Conservation (phyloP, 768 basidiomycete genomes). For the Steccherinum ochraceum region DNA sequence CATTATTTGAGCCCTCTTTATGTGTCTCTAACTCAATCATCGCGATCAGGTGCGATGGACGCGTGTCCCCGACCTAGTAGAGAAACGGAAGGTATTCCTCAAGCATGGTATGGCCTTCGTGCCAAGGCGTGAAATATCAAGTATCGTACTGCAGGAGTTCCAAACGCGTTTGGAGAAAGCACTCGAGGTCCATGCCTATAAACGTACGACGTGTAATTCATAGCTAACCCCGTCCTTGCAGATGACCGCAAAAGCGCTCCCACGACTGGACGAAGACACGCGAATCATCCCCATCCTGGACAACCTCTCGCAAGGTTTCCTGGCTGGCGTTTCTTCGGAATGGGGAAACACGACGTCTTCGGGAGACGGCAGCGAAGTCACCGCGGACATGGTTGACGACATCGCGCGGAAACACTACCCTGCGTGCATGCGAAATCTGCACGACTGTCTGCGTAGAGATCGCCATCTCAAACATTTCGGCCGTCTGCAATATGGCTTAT, state of each 20-base stretch:
- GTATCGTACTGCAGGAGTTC: conserved; percentile 86
- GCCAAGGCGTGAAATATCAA: conserved; percentile 66
- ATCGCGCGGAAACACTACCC: conserved; percentile 88
- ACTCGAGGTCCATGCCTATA: conserved; percentile 57
- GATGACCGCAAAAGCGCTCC: conserved; percentile 81
- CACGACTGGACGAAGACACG: conserved; percentile 90
- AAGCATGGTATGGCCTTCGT: conserved; percentile 87
- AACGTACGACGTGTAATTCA: background rate
- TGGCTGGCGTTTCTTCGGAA: conserved; percentile 83
- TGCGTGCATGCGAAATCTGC: conserved; percentile 88
- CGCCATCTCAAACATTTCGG: conserved; percentile 91
- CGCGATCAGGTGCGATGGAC: conserved; percentile 85
- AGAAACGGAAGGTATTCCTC: conserved; percentile 72
- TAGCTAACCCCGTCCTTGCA: conserved; percentile 25
- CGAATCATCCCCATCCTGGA: conserved; percentile 84
- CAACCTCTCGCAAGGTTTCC: conserved; percentile 90
- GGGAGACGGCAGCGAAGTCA: conserved; percentile 60
- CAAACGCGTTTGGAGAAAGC: conserved; percentile 62
- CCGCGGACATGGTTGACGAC: conserved; percentile 91
- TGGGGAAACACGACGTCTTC: conserved; percentile 55
- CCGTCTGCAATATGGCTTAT: conserved; percentile 85
- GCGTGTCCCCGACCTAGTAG: conserved; percentile 88
- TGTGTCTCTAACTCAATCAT: background rate
- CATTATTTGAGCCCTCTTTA: background rate
- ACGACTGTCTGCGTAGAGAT: conserved; percentile 69